These are phyloP conservation scores for Thelonectria discophora DNA, from an alignment of 2,329 filamentous ascomycete species.

Conservation along the genomic window DNA sequence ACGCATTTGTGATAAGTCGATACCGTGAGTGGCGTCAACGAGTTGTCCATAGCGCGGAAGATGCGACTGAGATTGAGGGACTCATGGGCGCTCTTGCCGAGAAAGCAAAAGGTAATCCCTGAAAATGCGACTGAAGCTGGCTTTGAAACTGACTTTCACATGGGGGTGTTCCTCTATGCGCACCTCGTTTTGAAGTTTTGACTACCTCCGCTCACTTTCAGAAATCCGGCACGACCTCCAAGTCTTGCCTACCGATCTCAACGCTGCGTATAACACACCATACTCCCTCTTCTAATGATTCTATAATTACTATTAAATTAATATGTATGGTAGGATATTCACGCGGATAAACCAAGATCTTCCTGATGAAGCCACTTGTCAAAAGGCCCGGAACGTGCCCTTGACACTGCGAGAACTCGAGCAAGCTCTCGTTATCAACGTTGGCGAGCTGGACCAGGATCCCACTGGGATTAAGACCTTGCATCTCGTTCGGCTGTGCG, in stretches of 20 bases:
- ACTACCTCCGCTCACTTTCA: not conserved
- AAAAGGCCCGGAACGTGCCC: not conserved
- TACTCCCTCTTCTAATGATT: conserved; percentile 27
- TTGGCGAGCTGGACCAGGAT: not conserved
- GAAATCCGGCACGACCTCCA: conserved; percentile 13
- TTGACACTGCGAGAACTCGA: conserved; percentile 20
- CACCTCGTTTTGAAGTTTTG: not conserved
- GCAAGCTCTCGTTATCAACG: conserved; percentile 7
- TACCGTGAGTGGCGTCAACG: not conserved
- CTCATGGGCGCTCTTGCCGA: not conserved
- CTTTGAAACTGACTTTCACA: not conserved
- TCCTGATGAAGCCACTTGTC: no score
- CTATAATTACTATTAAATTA: not conserved
- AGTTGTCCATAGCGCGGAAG: no score
- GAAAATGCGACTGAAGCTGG: not conserved
- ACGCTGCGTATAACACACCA: not conserved
- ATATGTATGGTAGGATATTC: conserved; percentile 7
- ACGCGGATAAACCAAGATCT: not conserved
- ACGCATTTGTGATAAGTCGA: not conserved
- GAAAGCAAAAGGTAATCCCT: not conserved
- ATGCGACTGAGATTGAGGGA: not conserved
- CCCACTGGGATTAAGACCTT: not conserved
- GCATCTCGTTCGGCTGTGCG: conserved; percentile 14
- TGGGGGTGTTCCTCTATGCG: conserved; percentile 4
- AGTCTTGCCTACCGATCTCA: not conserved